Percentiles rank a stretch among this genome's conserved stretches.
phyloP scores from a whole-genome alignment of 371 early-diverging fungal species.

The Catenaria anguillulae region DNA sequence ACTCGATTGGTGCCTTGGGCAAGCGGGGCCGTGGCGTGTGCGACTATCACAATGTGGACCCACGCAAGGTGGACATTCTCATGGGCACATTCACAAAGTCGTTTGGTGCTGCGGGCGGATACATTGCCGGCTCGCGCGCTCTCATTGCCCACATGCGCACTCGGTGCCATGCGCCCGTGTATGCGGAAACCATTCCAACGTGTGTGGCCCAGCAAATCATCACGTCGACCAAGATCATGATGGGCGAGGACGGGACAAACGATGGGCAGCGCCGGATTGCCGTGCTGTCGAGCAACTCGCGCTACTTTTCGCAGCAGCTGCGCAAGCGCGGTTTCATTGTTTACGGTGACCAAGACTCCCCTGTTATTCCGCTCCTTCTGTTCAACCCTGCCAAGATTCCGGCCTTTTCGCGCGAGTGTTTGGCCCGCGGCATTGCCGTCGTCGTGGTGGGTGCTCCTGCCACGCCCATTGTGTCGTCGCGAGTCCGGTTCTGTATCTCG shows the following conservation, averaged over 20 bases:
- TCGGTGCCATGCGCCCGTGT: slow-evolving; percentile 62
- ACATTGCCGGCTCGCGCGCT: slow-evolving; percentile 72
- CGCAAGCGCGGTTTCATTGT: slow-evolving; percentile 88
- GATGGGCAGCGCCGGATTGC: slow-evolving; percentile 67
- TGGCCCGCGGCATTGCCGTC: slow-evolving; percentile 85
- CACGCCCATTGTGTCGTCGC: slow-evolving; percentile 89
- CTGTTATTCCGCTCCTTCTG: slow-evolving; percentile 93
- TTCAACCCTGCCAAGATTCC: slow-evolving; percentile 97
- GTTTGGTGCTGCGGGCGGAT: slow-evolving; percentile 98
- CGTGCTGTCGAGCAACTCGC: slow-evolving; percentile 71
- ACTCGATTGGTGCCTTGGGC: slow-evolving; percentile 96
- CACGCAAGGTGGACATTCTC: slow-evolving; percentile 82
- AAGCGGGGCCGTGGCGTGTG: slow-evolving; percentile 92
- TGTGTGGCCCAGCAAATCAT: slow-evolving; percentile 88
- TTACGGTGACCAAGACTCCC: slow-evolving; percentile 83
- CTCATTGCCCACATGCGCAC: slow-evolving; percentile 76
- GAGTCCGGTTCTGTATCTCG: slow-evolving; percentile 95
- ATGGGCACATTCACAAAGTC: slow-evolving; percentile 99
- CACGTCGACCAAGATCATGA: slow-evolving; percentile 76
- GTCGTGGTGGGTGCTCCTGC: slow-evolving; percentile 99
- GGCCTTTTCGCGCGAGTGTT: slow-evolving; percentile 88
- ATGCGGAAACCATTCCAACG: slow-evolving; percentile 88
- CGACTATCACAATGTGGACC: slow-evolving; percentile 86
- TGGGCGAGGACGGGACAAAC: slow-evolving; percentile 68
- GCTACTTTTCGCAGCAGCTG: slow-evolving; percentile 69